phyloP scores from a whole-genome alignment of 148 eudicot genomes.

The Chenopodium quinoa region DNA sequence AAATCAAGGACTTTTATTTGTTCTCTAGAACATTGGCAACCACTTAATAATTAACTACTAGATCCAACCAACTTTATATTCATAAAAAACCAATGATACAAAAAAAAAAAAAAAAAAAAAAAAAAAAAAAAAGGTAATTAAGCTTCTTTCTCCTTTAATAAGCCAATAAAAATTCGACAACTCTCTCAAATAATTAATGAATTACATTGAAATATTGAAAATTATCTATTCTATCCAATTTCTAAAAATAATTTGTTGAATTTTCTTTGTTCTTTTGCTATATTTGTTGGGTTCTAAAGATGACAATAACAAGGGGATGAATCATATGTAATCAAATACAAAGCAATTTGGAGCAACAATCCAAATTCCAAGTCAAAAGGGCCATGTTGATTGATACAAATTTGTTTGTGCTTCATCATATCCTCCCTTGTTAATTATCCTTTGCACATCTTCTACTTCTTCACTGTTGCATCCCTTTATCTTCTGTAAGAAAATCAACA shows the following conservation, averaged over 20 bases:
- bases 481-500: conserved; percentile 29
- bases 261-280: neutral
- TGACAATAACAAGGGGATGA: conserved; percentile 17
- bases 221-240: neutral
- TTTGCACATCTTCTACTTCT: conserved; percentile 52
- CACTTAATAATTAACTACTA: conserved; percentile 20
- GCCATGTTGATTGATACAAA: conserved; percentile 45
- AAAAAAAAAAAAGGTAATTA: neutral
- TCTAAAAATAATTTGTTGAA: neutral
- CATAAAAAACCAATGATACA: neutral
- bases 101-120: neutral
- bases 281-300: neutral
- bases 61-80: conserved; percentile 15
- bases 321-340: conserved; percentile 13
- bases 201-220: neutral
- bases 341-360: conserved; percentile 32
- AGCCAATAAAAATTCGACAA: neutral
- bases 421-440: conserved; percentile 15
- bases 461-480: conserved; percentile 34
- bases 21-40: conserved; percentile 13
- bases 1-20: conserved; percentile 26
- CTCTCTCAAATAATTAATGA: conserved; percentile 1
- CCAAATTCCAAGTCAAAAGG: conserved; percentile 53
- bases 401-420: conserved; percentile 34
- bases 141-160: neutral